These are phyloP conservation scores for Parvularia atlantis DNA, from an alignment of 78 protist species.

Conservation along the genomic window DNA sequence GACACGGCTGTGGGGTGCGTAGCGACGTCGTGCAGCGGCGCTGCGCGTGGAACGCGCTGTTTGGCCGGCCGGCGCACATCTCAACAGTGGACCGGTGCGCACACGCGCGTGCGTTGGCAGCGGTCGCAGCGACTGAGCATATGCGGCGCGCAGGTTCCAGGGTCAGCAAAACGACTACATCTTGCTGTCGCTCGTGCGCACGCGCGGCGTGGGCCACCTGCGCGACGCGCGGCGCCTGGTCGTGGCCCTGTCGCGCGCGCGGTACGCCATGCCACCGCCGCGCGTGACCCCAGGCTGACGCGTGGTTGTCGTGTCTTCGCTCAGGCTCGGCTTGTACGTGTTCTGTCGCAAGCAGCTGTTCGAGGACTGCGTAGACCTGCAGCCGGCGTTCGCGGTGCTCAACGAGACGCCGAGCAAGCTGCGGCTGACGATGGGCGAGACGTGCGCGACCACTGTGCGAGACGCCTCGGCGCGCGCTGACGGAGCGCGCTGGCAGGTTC, in stretches of 20 bases:
- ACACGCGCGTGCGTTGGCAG: no score
- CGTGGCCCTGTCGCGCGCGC: constrained; percentile 90
- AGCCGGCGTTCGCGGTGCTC: constrained; percentile 20
- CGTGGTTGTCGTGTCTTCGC: no score
- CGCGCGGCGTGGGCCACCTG: constrained; percentile 74
- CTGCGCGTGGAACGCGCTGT: constrained; percentile 10
- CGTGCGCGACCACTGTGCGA: constrained; percentile 15
- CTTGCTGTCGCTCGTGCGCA: constrained; percentile 88
- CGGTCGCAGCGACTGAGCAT: no score
- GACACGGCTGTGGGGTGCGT: not conserved
- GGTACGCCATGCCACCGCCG: no score
- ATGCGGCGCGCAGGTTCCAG: no score
- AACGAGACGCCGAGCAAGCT: constrained; percentile 28
- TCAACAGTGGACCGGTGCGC: constrained; percentile 88
- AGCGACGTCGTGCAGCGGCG: constrained; percentile 1
- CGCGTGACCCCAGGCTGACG: no score
- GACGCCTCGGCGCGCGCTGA: no score
- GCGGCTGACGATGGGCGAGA: constrained; percentile 33
- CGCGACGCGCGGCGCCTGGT: constrained; percentile 71
- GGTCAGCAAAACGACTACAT: constrained; percentile 91
- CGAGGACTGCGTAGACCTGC: constrained; percentile 56
- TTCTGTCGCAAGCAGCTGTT: constrained; percentile 66
- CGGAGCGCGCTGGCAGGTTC: no score
- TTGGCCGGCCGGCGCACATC: constrained; percentile 62
- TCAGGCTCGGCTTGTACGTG: constrained; percentile 84